Base-by-base conservation (phyloP, 768 basidiomycete genomes). In the Lactarius psammicola region DNA sequence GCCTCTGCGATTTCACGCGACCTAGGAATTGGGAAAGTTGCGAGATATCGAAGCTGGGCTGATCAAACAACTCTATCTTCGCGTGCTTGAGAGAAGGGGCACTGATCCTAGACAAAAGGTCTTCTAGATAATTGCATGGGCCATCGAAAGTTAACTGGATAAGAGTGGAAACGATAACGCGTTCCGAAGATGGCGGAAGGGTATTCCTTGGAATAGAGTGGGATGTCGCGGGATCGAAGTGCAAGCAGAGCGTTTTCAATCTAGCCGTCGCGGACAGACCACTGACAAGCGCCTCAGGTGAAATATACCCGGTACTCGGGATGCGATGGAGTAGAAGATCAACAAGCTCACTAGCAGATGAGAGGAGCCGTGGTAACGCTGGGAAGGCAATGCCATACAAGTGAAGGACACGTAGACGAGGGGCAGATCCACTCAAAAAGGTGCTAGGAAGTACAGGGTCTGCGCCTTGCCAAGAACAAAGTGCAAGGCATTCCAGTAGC, bases 261-360 rank as follows among this genome's bases (percentile, higher is more conserved):
- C 36, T 38, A 23, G 40, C n/a, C 54, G 34, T 62, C 7, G 61
- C 54, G 13, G 61, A 55, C 51, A 62, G 54, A 28, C 30, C 9
- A 20, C 34, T 3, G 38, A 62, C 38, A 26, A 62, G 54, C 30
- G 61, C 61, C 2, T 54, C 61, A 4, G 54, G 30, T 0, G 54
- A 42, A 26, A 56, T 44, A 18, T n/a, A 31, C 26, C 23, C 28
- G 7, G 31, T 20, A 10, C 36, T 30, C 36, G 53, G 54, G 28
- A 62, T 8, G 9, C 40, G 17, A 31, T 31, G 11, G 28, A 62
- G 54, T n/a, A 23, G 54, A 18, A 62, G 38, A 15, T 30, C 18
- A 30, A 56, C 40, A 17, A 62, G 61, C 6, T 62, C 30, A 38
- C 36, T 30, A 28, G 26, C n/a, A 31, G 38, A 42, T 17, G 20